Base-by-base conservation (phyloP, 805 yeast species). In the Kodamaea restingae region DNA sequence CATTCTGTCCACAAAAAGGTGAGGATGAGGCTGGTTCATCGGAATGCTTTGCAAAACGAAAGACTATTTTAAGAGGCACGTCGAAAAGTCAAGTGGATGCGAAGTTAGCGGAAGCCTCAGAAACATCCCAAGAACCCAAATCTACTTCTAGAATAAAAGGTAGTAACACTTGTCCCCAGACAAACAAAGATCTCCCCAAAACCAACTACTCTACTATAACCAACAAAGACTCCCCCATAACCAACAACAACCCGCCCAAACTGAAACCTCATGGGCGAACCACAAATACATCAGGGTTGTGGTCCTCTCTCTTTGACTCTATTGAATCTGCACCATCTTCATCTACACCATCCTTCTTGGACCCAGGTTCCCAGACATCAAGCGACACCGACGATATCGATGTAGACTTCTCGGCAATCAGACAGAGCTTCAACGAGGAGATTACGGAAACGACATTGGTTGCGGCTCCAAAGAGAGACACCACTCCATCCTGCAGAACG, bases 401-500 rank as follows among this genome's bases (percentile, higher is more conserved):
- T 5, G 24, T 17, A 17, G 22, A 35, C 14, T 17, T 30, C 32
- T 7, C 21, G 7, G 20, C 32, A 4, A 7, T 30, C n/a, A 17
- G 32, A 12, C 9, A 17, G 17, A 30, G 21, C 12, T 30, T 30
- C 21, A 15, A 7, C 3, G 31, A 14, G 17, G 31, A 27, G 31
- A 10, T 14, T 10, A 17, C 32, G 20, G 35, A 37, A n/a, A 32
- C 27, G 28, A 4, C 21, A 6, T 15, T 11, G 35, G 14, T 9
- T 9, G n/a, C n/a, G 10, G 28, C 28, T 7, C 20, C 30, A 14
- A 25, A 10, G 10, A 4, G n/a, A n/a, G 14, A 27, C 5, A 4
- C 31, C 15, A 5, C 5, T 4, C 12, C 21, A 10, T 30, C 32
- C 12, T 15, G 11, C 27, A 29, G 35, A 39, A 46, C 45, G 9